A percentile compares a stretch with the other conserved stretches of the same genome.
Conservation (phyloP, 2,329 filamentous ascomycete genomes). For the Fusarium duplospermum region DNA sequence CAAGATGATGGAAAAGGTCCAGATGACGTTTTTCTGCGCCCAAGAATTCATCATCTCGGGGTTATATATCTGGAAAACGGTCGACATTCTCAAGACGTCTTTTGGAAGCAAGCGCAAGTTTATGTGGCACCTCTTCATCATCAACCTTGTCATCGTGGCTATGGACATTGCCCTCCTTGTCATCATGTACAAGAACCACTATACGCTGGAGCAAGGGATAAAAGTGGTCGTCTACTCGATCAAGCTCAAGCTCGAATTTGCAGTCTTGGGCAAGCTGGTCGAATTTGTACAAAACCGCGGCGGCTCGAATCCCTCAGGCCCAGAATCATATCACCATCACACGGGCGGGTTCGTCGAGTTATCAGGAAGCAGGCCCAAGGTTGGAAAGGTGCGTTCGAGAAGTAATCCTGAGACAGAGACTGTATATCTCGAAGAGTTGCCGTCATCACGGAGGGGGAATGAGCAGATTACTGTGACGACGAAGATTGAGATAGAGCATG, state of each 20-base stretch:
- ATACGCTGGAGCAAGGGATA: constrained; percentile 16
- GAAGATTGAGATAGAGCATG: constrained; percentile 1
- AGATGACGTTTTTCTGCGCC: constrained; percentile 17
- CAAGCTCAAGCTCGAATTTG: constrained; percentile 53
- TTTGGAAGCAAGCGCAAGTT: constrained; percentile 18
- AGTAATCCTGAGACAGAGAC: neutral
- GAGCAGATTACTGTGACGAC: neutral
- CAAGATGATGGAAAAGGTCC: constrained; percentile 14
- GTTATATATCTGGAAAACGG: constrained; percentile 9
- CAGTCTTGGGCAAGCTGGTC: constrained; percentile 50
- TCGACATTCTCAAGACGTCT: constrained; percentile 22
- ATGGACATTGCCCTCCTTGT: constrained; percentile 32
- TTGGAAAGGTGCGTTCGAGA: neutral
- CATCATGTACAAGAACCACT: constrained; percentile 20
- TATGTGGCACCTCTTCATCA: constrained; percentile 26
- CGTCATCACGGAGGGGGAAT: neutral
- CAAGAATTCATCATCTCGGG: constrained; percentile 25
- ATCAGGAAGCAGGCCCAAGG: neutral
- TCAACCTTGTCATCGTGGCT: constrained; percentile 27
- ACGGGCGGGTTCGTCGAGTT: constrained; percentile 2
- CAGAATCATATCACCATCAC: neutral
- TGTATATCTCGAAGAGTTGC: constrained; percentile 5
- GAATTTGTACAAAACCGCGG: constrained; percentile 46
- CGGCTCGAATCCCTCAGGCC: constrained; percentile 6
- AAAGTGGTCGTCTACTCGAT: constrained; percentile 26